These are phyloP conservation scores for Exophiala lecanii-corni DNA, from an alignment of 2,329 filamentous ascomycete species.

Conservation along the genomic window DNA sequence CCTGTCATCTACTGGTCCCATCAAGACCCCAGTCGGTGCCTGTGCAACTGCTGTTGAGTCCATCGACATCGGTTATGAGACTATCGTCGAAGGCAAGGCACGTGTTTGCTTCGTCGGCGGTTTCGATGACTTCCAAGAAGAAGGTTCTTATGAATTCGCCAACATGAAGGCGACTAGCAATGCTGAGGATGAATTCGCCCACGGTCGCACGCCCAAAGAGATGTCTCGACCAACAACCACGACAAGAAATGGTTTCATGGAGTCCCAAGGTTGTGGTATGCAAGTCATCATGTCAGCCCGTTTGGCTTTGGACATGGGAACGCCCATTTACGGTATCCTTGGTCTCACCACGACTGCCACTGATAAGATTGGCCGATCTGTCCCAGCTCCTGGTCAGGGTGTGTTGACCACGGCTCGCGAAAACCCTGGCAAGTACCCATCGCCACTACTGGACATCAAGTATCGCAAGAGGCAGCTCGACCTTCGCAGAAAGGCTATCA, in stretches of 20 bases:
- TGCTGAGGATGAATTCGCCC: slow-evolving; percentile 89
- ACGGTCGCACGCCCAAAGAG: slow-evolving; percentile 89
- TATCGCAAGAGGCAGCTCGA: slow-evolving; percentile 95
- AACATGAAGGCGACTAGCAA: slow-evolving; percentile 99
- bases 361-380: slow-evolving; percentile 97
- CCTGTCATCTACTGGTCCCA: slow-evolving; percentile 91
- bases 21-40: slow-evolving; percentile 97
- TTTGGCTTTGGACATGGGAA: slow-evolving; percentile 95
- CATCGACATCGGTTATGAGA: slow-evolving; percentile 95
- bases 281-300: slow-evolving; percentile 98
- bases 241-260: slow-evolving; percentile 97
- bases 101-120: slow-evolving; percentile 96
- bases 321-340: slow-evolving; percentile 92
- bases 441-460: slow-evolving; percentile 92
- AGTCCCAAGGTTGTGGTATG: slow-evolving; percentile 96
- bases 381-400: slow-evolving; percentile 94
- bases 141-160: slow-evolving; percentile 98
- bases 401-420: slow-evolving; percentile 93
- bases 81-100: slow-evolving; percentile 96
- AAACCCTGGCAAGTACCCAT: slow-evolving; percentile 85
- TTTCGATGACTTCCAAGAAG: slow-evolving; percentile 98
- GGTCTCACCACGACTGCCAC: slow-evolving; percentile 93
- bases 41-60: slow-evolving; percentile 97
- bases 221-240: slow-evolving; percentile 98
- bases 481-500: slow-evolving; percentile 88